These are phyloP conservation scores for Erigeron canadensis DNA, from an alignment of 129 eudicot species.

Conservation along the genomic window DNA sequence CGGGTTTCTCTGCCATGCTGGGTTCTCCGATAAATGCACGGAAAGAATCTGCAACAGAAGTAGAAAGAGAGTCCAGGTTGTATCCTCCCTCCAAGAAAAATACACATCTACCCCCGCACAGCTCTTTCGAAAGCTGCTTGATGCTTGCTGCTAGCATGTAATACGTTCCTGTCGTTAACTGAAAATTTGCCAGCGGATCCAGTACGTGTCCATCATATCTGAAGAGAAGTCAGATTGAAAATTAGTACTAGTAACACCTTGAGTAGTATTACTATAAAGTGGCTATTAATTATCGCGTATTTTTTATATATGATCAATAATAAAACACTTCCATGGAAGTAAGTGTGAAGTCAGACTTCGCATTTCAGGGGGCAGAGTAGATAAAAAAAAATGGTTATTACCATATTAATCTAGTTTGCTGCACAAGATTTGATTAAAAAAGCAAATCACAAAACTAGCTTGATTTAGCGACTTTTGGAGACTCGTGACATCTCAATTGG, in stretches of 20 bases:
- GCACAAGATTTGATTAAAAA: background rate
- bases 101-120: constrained; percentile 90
- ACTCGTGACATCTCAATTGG: background rate
- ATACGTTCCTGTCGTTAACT: constrained; percentile 88
- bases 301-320: background rate
- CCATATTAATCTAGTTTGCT: background rate
- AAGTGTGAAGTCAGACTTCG: background rate
- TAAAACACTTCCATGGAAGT: background rate
- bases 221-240: constrained; percentile 10
- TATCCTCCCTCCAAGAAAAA: constrained; percentile 98
- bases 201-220: constrained; percentile 87
- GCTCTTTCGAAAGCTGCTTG: constrained; percentile 76
- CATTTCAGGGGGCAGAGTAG: background rate
- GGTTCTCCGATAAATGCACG: constrained; percentile 89
- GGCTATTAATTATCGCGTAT: background rate
- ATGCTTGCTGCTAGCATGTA: constrained; percentile 84
- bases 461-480: background rate
- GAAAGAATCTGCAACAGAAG: constrained; percentile 84
- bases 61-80: constrained; percentile 71
- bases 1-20: constrained; percentile 56
- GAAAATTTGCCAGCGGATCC: constrained; percentile 87
- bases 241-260: background rate
- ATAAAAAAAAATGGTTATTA: background rate
- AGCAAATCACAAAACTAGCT: background rate
- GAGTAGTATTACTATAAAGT: background rate